Evolutionary conservation across 108 stramenopile genomes (phyloP).

Genomic region (Nannochloropsis gaditana): DNA sequence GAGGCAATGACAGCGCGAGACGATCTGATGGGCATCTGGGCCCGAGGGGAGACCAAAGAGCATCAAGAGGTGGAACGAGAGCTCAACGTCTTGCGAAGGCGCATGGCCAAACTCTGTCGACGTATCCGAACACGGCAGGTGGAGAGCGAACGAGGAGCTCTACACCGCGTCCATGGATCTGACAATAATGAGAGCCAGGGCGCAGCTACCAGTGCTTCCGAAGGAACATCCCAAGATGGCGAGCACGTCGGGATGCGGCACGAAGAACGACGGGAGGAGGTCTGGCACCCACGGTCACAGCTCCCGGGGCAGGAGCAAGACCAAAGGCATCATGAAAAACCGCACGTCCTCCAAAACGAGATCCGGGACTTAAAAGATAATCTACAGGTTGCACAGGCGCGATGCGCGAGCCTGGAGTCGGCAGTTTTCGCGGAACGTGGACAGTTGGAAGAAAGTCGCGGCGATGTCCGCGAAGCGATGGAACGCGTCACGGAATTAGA

Average conservation of each 20-base stretch:
- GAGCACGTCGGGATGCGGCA: not conserved
- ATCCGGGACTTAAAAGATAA: not conserved
- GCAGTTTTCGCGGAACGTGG: not conserved
- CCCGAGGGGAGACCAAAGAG: not conserved
- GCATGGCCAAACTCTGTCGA: not conserved
- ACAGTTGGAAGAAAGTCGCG: not conserved
- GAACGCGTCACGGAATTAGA: not conserved
- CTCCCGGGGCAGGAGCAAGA: not conserved
- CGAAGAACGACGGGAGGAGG: not conserved
- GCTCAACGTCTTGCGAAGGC: not conserved
- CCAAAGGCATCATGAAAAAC: not conserved
- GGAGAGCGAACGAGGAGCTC: too few relatives aligned
- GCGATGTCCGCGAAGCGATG: not conserved
- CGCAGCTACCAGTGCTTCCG: too few relatives aligned
- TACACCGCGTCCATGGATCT: too few relatives aligned
- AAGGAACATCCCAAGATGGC: too few relatives aligned
- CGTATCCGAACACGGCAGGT: not conserved
- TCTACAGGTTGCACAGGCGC: not conserved
- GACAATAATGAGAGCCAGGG: too few relatives aligned
- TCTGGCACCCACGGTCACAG: not conserved
- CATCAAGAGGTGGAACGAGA: slow-evolving; percentile 11
- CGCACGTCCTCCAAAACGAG: not conserved
- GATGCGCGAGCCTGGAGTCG: not conserved
- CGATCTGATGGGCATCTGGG: not conserved
- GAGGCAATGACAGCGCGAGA: not conserved